phyloP scores from a whole-genome alignment of 1,139 yeast species.

The Lodderomyces beijingensis region DNA sequence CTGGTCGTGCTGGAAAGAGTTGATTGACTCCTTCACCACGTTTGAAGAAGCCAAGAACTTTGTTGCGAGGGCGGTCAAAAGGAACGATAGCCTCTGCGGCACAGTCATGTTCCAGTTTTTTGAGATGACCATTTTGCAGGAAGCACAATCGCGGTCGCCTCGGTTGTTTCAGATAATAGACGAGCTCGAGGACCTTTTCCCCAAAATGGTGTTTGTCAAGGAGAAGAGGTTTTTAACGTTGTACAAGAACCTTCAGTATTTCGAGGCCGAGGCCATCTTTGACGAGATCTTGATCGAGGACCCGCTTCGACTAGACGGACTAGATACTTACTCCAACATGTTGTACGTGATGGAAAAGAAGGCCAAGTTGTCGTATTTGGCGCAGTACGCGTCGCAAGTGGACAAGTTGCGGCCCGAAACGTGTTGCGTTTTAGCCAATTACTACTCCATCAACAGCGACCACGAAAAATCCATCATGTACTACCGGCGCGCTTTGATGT shows the following conservation, averaged over 20 bases:
- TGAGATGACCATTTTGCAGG: constrained; percentile 69
- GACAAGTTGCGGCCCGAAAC: constrained; percentile 93
- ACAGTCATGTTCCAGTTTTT: constrained; percentile 64
- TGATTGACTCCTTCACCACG: constrained; percentile 59
- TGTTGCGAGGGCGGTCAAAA: constrained; percentile 31
- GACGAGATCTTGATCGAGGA: constrained; percentile 72
- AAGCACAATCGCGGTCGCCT: constrained; percentile 66
- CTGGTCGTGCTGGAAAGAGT: constrained; percentile 93
- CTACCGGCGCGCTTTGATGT: constrained; percentile 81
- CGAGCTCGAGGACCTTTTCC: constrained; percentile 50
- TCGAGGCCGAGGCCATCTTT: constrained; percentile 72
- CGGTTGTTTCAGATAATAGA: constrained; percentile 48
- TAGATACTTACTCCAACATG: constrained; percentile 90
- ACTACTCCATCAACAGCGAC: constrained; percentile 85
- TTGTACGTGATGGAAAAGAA: constrained; percentile 90
- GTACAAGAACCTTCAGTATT: constrained; percentile 78
- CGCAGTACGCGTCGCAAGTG: constrained; percentile 77
- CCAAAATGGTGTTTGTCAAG: constrained; percentile 68
- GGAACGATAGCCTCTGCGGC: constrained; percentile 13
- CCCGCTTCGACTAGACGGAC: constrained; percentile 83
- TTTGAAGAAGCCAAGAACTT: constrained; percentile 59
- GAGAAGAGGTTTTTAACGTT: constrained; percentile 78
- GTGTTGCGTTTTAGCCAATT: constrained; percentile 91
- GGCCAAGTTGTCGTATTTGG: constrained; percentile 78
- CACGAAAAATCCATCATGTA: constrained; percentile 94